Conservation (phyloP, 441 rosid genomes). For the Croton setiger region DNA sequence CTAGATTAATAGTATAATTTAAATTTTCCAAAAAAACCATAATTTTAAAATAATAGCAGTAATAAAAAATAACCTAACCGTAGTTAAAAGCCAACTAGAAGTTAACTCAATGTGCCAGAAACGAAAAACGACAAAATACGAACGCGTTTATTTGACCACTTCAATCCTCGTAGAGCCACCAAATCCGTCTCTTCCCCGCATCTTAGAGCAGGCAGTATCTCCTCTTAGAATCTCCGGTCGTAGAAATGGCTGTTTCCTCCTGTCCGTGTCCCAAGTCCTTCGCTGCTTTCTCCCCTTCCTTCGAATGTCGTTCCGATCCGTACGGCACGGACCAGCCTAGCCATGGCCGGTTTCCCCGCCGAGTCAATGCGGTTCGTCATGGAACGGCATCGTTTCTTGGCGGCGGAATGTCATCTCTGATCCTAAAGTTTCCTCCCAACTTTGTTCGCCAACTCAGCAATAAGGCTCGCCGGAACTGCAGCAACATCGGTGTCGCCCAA, state of each 20-base stretch:
- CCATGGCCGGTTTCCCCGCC: conserved; percentile 32
- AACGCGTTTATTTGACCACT: neutral
- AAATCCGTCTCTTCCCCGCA: neutral
- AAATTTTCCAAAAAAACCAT: no score
- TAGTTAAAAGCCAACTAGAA: neutral
- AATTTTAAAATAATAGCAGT: no score
- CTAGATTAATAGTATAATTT: no score
- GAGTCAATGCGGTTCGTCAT: conserved; percentile 26
- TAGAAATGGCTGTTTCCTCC: conserved; percentile 32
- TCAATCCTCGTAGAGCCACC: neutral
- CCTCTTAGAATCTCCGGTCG: neutral
- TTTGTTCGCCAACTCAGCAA: conserved; percentile 92
- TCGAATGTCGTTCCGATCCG: conserved; percentile 85
- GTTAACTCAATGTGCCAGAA: neutral
- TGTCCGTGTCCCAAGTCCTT: conserved; percentile 30
- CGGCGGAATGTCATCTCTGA: conserved; percentile 58
- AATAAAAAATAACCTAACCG: no score
- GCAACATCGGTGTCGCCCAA: conserved; percentile 98
- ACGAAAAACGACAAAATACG: neutral
- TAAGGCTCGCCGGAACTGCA: conserved; percentile 93
- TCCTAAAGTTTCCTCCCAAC: conserved; percentile 86
- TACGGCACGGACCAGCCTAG: conserved; percentile 37
- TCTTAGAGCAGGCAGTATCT: neutral
- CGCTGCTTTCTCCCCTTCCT: conserved; percentile 35
- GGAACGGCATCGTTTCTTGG: conserved; percentile 30